A percentile compares a stretch with the other conserved stretches of the same genome.
These are phyloP conservation scores for Pyricularia sp. DNA, from an alignment of 2,329 filamentous ascomycete genomes.

Conservation along the genomic window DNA sequence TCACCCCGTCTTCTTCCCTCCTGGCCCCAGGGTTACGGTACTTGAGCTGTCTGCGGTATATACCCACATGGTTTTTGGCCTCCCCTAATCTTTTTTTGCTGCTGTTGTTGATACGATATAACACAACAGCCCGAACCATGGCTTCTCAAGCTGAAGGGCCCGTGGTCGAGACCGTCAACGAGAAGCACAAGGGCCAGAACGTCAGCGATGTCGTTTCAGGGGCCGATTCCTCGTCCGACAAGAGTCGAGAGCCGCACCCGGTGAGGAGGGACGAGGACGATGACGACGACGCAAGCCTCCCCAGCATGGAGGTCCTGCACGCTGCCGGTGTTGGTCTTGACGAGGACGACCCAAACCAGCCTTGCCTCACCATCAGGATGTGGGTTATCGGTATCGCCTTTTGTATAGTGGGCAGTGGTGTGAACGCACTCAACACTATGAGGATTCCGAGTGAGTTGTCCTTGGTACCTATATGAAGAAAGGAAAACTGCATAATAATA, in stretches of 20 bases:
- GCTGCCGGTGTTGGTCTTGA: constrained; percentile 21
- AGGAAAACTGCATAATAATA: constrained; percentile 25
- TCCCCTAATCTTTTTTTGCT: too few relatives aligned
- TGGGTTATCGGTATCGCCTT: constrained; percentile 28
- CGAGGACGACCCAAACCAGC: constrained; percentile 17
- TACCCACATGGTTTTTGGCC: background rate
- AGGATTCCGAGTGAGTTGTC: background rate
- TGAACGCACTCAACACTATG: constrained; percentile 32
- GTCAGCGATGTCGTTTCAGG: background rate
- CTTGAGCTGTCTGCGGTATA: background rate
- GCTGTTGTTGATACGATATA: too few relatives aligned
- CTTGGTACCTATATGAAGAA: too few relatives aligned
- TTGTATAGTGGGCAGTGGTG: constrained; percentile 24
- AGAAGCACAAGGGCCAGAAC: constrained; percentile 4
- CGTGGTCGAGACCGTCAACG: background rate
- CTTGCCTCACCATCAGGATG: constrained; percentile 27
- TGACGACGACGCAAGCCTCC: constrained; percentile 5
- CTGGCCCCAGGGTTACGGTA: background rate
- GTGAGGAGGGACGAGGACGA: background rate
- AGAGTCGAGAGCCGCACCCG: background rate
- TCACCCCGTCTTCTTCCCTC: background rate
- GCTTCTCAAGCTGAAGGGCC: background rate
- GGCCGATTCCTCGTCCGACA: background rate
- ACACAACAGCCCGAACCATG: background rate
- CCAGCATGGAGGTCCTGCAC: constrained; percentile 15